Percentiles rank a stretch among this genome's conserved stretches.
phyloP scores from a whole-genome alignment of 108 stramenopile genomes.

The Aureococcus anophagefferens region DNA sequence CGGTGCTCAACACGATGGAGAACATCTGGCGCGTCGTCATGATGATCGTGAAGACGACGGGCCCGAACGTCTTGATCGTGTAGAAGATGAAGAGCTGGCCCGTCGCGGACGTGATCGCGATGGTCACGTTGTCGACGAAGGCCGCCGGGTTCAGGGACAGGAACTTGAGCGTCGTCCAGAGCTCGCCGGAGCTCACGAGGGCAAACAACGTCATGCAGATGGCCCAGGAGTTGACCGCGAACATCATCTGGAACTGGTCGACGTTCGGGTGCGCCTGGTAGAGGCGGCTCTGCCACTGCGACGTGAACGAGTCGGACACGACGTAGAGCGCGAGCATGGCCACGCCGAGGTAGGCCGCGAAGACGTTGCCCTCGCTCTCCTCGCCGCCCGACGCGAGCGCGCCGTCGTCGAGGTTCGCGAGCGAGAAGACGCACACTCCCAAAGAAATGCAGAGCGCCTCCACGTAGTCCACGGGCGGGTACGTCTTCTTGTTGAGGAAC shows the following conservation, averaged over 20 bases:
- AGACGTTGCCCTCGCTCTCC: too few relatives aligned
- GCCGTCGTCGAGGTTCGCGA: conserved; percentile 38
- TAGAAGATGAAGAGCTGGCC: conserved; percentile 87
- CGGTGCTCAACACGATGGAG: conserved; percentile 81
- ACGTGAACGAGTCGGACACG: conserved; percentile 91
- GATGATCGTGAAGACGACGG: conserved; percentile 81
- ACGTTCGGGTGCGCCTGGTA: conserved; percentile 84
- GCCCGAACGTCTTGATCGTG: conserved; percentile 71
- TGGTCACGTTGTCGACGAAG: conserved; percentile 81
- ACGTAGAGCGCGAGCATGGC: conserved; percentile 84
- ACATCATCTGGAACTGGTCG: conserved; percentile 96
- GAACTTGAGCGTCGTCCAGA: conserved; percentile 78
- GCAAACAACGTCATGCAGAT: conserved; percentile 81
- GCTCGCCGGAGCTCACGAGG: conserved; percentile 77
- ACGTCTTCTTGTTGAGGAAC: conserved; percentile 71
- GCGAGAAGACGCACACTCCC: conserved; percentile 81
- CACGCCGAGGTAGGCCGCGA: conserved; percentile 55
- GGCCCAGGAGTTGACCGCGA: conserved; percentile 89
- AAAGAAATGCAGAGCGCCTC: conserved; percentile 82
- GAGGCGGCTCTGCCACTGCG: conserved; percentile 93
- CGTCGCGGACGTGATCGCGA: conserved; percentile 83
- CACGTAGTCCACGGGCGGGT: conserved; percentile 71
- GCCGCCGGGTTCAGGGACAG: conserved; percentile 69
- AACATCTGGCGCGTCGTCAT: conserved; percentile 96
- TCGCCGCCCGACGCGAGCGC: conserved; percentile 8